Percentiles rank a stretch among this genome's conserved stretches.
Evolutionary conservation across 495 filamentous ascomycete species (phyloP).

Genomic region (Lepidopterella palustris): DNA sequence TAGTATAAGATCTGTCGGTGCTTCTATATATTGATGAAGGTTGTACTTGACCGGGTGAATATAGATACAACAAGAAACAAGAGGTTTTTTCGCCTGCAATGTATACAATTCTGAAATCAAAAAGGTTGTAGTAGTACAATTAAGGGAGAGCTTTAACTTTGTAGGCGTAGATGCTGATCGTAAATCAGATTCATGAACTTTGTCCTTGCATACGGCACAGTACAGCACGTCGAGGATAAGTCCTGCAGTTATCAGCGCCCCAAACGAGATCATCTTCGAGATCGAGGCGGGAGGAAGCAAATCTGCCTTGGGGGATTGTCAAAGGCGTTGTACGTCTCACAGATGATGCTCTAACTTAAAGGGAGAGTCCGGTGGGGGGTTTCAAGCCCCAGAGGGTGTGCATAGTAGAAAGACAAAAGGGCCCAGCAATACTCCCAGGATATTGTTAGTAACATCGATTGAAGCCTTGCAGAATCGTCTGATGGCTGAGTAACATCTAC

Average conservation of each 20-base stretch:
- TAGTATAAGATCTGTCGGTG: too few species aligned
- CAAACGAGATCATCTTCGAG: background rate
- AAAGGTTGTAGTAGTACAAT: too few species aligned
- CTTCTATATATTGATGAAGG: too few species aligned
- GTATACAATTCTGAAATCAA: too few species aligned
- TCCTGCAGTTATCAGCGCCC: background rate
- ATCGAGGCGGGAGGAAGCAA: background rate
- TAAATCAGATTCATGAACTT: background rate
- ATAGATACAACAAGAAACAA: too few species aligned
- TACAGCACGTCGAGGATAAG: background rate
- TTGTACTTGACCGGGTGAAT: too few species aligned
- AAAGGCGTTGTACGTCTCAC: background rate
- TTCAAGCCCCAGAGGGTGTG: background rate
- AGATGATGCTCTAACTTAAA: background rate
- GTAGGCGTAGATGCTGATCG: background rate
- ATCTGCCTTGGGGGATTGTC: background rate
- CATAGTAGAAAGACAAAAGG: background rate
- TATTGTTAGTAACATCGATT: background rate
- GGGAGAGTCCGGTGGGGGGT: background rate
- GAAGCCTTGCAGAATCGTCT: background rate
- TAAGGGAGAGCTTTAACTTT: too few species aligned
- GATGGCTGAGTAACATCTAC: background rate
- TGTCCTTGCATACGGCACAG: background rate
- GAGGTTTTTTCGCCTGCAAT: too few species aligned
- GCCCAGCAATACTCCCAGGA: background rate